Evolutionary conservation across 2,329 filamentous ascomycete species (phyloP).

Genomic region (Trichoderma sp.): DNA sequence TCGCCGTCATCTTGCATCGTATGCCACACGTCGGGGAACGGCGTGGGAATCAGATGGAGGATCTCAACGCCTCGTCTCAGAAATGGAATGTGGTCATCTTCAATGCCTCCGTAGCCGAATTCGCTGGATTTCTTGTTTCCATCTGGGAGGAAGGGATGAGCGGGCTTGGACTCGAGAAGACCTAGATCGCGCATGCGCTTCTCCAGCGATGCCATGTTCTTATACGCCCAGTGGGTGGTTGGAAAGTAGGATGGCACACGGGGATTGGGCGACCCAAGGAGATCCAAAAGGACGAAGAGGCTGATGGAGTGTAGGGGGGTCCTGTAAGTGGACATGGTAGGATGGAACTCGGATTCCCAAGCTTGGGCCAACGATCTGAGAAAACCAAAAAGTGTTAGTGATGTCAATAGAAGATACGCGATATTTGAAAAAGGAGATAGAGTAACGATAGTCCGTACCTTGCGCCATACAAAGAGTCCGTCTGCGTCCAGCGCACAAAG

Average conservation of each 20-base stretch:
- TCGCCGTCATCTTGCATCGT: slow-evolving; percentile 78
- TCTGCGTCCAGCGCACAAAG: slow-evolving; percentile 75
- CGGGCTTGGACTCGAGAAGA: slow-evolving; percentile 62
- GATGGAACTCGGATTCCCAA: slow-evolving; percentile 74
- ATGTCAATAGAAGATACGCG: neutral
- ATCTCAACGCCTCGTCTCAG: slow-evolving; percentile 83
- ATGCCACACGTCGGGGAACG: slow-evolving; percentile 88
- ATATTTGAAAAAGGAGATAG: neutral
- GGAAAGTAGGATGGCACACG: slow-evolving; percentile 82
- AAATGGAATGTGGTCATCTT: slow-evolving; percentile 93
- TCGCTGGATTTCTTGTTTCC: slow-evolving; percentile 51
- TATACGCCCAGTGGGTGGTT: slow-evolving; percentile 92
- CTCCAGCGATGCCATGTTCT: slow-evolving; percentile 73
- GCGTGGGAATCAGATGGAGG: slow-evolving; percentile 82
- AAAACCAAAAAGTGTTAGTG: neutral
- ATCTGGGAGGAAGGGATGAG: slow-evolving; percentile 65
- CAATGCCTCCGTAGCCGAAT: slow-evolving; percentile 58
- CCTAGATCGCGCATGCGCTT: slow-evolving; percentile 67
- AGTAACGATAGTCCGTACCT: slow-evolving; percentile 51
- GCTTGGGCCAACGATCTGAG: slow-evolving; percentile 69
- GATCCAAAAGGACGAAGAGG: slow-evolving; percentile 87
- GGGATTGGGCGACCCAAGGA: slow-evolving; percentile 72
- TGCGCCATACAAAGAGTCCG: slow-evolving; percentile 86
- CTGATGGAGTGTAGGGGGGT: slow-evolving; percentile 77
- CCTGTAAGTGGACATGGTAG: slow-evolving; percentile 71